Percentiles rank a stretch among this genome's conserved stretches.
Evolutionary conservation across 106 monocot species (phyloP).

Genomic region (Ottelia alismoides): DNA sequence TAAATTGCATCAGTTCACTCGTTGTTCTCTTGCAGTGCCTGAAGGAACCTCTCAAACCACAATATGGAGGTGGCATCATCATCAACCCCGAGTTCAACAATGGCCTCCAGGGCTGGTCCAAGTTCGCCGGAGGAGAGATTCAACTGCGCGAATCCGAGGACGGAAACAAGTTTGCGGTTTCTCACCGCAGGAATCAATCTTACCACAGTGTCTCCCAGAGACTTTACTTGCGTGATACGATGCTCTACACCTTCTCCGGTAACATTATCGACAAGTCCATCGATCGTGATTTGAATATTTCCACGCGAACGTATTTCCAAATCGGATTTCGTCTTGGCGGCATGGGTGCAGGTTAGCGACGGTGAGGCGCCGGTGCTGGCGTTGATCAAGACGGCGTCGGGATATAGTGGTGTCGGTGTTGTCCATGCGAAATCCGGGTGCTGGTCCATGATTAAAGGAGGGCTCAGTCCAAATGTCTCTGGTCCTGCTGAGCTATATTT

Average conservation of each 20-base stretch:
- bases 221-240: slow-evolving; percentile 27
- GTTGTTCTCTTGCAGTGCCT: slow-evolving; percentile 32
- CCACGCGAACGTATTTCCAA: too few relatives aligned
- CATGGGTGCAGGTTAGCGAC: slow-evolving; percentile 13
- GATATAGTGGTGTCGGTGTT: too few relatives aligned
- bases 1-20: background rate
- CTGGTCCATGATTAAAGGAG: slow-evolving; percentile 82
- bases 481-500: slow-evolving; percentile 41
- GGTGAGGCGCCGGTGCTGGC: slow-evolving; percentile 16
- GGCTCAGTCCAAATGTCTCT: slow-evolving; percentile 25
- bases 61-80: slow-evolving; percentile 53
- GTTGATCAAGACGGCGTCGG: slow-evolving; percentile 20
- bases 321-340: background rate
- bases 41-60: slow-evolving; percentile 34
- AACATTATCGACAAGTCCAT: background rate
- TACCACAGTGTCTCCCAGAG: slow-evolving; percentile 35
- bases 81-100: slow-evolving; percentile 39
- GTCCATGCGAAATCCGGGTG: slow-evolving; percentile 37
- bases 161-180: slow-evolving; percentile 26
- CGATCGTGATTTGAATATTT: too few relatives aligned
- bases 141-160: slow-evolving; percentile 7
- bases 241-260: slow-evolving; percentile 64
- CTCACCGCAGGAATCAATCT: slow-evolving; percentile 9
- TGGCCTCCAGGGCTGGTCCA: slow-evolving; percentile 34
- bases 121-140: slow-evolving; percentile 10